Evolutionary conservation across 1,139 yeast species (phyloP).

Genomic region (Yamadazyma kanchanaburiensis): DNA sequence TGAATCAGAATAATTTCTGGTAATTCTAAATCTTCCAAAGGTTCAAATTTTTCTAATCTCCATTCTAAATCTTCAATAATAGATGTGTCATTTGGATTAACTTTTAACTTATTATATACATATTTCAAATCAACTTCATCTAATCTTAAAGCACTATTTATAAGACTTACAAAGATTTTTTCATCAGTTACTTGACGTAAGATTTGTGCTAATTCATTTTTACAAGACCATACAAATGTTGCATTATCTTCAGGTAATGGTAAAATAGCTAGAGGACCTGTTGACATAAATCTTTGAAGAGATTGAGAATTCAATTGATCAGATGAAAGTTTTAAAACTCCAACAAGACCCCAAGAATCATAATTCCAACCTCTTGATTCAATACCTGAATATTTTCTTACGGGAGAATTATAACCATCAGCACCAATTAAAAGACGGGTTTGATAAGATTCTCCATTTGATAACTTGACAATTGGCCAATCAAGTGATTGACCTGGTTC

Average conservation of each 20-base stretch:
- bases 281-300: slow-evolving; percentile 90
- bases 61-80: slow-evolving; percentile 68
- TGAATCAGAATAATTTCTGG: slow-evolving; percentile 54
- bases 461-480: slow-evolving; percentile 78
- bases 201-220: slow-evolving; percentile 69
- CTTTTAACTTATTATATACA: slow-evolving; percentile 27
- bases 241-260: slow-evolving; percentile 87
- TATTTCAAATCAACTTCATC: slow-evolving; percentile 45
- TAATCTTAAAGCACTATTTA: slow-evolving; percentile 83
- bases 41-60: slow-evolving; percentile 49
- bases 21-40: slow-evolving; percentile 66
- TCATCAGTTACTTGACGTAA: slow-evolving; percentile 53
- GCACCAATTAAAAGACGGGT: slow-evolving; percentile 87
- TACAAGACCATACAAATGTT: slow-evolving; percentile 89
- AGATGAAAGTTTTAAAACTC: slow-evolving; percentile 71
- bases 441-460: slow-evolving; percentile 59
- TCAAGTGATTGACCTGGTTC: slow-evolving; percentile 22
- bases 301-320: slow-evolving; percentile 71
- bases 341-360: slow-evolving; percentile 86
- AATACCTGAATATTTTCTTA: slow-evolving; percentile 74
- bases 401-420: slow-evolving; percentile 96
- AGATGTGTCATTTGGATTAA: slow-evolving; percentile 40
- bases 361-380: slow-evolving; percentile 92
- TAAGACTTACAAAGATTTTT: slow-evolving; percentile 61
- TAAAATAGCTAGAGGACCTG: slow-evolving; percentile 90